Evolutionary conservation across 2,329 filamentous ascomycete species (phyloP).

Genomic region (Fusarium sp.): DNA sequence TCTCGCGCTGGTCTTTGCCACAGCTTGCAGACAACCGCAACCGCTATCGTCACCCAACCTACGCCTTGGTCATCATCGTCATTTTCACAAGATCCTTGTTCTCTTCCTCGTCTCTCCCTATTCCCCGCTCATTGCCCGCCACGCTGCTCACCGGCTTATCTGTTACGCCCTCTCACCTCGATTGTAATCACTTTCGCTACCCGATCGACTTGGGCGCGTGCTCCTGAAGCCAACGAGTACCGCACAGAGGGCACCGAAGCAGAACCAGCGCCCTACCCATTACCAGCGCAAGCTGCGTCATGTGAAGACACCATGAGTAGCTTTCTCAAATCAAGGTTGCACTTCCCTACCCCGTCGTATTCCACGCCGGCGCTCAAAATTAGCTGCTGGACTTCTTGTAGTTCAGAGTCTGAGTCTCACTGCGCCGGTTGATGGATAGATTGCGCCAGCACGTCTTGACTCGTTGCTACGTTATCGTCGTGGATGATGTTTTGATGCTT

Average conservation of each 20-base stretch:
- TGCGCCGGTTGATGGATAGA: slow-evolving; percentile 1
- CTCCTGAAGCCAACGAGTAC: slow-evolving; percentile 22
- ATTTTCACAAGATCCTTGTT: slow-evolving; percentile 42
- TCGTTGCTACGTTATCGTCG: slow-evolving; percentile 34
- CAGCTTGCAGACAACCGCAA: slow-evolving; percentile 15
- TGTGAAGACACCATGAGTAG: slow-evolving; percentile 53
- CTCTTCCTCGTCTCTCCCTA: slow-evolving; percentile 25
- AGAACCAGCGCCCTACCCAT: slow-evolving; percentile 12
- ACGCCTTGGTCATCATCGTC: slow-evolving; percentile 41
- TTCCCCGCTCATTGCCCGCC: slow-evolving; percentile 38
- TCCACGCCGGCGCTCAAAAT: slow-evolving; percentile 4
- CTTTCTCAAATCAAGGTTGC: slow-evolving; percentile 59
- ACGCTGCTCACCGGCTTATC: slow-evolving; percentile 31
- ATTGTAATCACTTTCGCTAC: slow-evolving; percentile 21
- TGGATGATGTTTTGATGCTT: slow-evolving; percentile 46
- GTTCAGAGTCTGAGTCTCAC: slow-evolving; percentile 9
- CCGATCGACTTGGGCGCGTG: slow-evolving; percentile 7
- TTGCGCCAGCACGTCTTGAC: slow-evolving; percentile 22
- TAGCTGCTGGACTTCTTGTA: slow-evolving; percentile 6
- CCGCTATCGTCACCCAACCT: slow-evolving; percentile 27
- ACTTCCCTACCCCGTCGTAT: slow-evolving; percentile 29
- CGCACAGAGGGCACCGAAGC: slow-evolving; percentile 1
- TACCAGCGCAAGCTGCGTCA: slow-evolving; percentile 50
- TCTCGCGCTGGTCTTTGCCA: slow-evolving; percentile 9
- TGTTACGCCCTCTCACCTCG: slow-evolving; percentile 16